Evolutionary conservation across 1,284 basidiomycete genomes (phyloP).

Genomic region (Apiotrichum gracile): DNA sequence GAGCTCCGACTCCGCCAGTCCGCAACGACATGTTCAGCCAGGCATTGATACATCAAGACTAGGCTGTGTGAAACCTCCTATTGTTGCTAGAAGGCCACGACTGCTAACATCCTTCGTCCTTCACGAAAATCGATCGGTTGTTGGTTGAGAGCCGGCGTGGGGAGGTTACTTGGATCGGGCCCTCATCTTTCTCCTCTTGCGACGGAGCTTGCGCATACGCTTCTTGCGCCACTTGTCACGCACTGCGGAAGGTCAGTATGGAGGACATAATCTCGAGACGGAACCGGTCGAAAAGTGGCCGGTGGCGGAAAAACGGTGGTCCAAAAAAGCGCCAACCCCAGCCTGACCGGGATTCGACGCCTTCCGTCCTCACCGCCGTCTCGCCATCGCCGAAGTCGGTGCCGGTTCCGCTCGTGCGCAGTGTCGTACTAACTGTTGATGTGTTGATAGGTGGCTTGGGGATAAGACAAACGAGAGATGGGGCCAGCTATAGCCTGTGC

Average conservation of each 20-base stretch:
- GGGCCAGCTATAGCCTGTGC: too few species aligned
- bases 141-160: background rate
- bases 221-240: slow-evolving; percentile 23
- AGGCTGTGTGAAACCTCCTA: background rate
- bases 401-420: too few species aligned
- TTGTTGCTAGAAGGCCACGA: background rate
- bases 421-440: too few species aligned
- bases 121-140: background rate
- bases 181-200: slow-evolving; percentile 21
- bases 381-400: too few species aligned
- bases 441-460: too few species aligned
- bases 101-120: background rate
- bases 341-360: too few species aligned
- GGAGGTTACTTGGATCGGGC: slow-evolving; percentile 16
- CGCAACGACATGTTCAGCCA: background rate
- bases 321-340: too few species aligned
- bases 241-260: slow-evolving; percentile 2
- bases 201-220: slow-evolving; percentile 23
- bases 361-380: too few species aligned
- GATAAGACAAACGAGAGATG: too few species aligned
- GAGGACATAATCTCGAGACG: too few species aligned
- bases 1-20: background rate
- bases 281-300: too few species aligned
- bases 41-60: background rate
- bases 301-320: too few species aligned